phyloP scores from a whole-genome alignment of 352 stramenopile genomes.

The Pythium vanterpoolii region DNA sequence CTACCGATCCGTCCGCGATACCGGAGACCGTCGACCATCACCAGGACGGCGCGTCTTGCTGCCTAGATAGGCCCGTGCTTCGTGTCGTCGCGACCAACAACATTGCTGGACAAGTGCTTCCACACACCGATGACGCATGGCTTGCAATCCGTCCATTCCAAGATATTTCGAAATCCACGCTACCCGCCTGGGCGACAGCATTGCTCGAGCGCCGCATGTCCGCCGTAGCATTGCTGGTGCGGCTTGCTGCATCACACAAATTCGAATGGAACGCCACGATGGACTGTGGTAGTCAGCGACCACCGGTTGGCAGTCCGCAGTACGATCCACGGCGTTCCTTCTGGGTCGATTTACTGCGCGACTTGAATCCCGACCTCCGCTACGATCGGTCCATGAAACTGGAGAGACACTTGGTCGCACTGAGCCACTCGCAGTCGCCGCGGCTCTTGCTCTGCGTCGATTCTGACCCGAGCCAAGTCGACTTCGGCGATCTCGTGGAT shows the following conservation, averaged over 20 bases:
- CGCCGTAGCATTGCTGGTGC: not conserved
- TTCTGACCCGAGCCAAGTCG: not conserved
- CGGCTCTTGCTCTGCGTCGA: constrained; percentile 14
- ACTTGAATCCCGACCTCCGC: not conserved
- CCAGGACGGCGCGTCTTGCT: no score
- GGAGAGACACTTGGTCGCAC: constrained; percentile 10
- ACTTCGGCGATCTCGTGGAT: constrained; percentile 2
- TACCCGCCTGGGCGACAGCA: not conserved
- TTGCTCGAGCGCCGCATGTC: constrained; percentile 2
- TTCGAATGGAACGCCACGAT: constrained; percentile 7
- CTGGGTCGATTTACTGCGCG: constrained; percentile 2
- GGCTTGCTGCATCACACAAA: not conserved
- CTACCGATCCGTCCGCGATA: not conserved
- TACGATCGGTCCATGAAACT: not conserved
- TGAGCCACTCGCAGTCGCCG: not conserved
- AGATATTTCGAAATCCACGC: constrained; percentile 4
- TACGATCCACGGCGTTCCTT: not conserved
- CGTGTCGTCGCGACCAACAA: not conserved
- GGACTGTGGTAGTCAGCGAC: not conserved
- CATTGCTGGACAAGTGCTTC: not conserved
- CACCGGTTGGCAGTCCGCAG: not conserved
- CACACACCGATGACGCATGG: not conserved
- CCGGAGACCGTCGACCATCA: not conserved
- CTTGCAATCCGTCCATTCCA: constrained; percentile 9
- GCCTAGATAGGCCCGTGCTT: not conserved